Conservation (phyloP, 2,329 filamentous ascomycete species). For the Diaporthe humulicola region DNA sequence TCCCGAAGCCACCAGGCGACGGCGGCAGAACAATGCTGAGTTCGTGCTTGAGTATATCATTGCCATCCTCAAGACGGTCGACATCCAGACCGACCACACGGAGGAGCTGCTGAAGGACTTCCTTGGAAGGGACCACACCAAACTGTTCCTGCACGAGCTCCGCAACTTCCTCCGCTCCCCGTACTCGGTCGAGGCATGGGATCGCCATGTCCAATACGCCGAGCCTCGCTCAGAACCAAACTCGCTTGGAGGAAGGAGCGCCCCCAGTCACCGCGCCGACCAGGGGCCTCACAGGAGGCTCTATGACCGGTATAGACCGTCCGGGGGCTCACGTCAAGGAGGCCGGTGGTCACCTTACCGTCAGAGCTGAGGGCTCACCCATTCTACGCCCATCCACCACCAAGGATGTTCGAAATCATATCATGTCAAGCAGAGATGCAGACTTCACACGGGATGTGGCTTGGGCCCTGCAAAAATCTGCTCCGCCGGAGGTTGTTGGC, state of each 20-base stretch:
- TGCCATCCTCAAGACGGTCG: slow-evolving; percentile 84
- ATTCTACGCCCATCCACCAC: background rate
- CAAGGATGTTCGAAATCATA: background rate
- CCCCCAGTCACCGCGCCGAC: background rate
- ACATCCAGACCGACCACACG: slow-evolving; percentile 83
- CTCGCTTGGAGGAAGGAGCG: background rate
- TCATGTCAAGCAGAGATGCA: background rate
- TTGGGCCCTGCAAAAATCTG: background rate
- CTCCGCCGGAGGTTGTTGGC: background rate
- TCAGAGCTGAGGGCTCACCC: background rate
- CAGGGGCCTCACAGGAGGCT: slow-evolving; percentile 25
- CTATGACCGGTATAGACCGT: slow-evolving; percentile 34
- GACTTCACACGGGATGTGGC: background rate
- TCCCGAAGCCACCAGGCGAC: slow-evolving; percentile 44
- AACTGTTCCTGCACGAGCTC: slow-evolving; percentile 87
- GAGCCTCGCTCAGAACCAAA: slow-evolving; percentile 17
- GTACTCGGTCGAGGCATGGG: slow-evolving; percentile 81
- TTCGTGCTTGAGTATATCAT: slow-evolving; percentile 90
- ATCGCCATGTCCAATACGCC: slow-evolving; percentile 80
- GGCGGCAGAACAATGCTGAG: slow-evolving; percentile 75
- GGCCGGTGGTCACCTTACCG: slow-evolving; percentile 30
- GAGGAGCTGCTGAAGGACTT: slow-evolving; percentile 85
- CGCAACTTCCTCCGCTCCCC: slow-evolving; percentile 87
- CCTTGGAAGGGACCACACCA: slow-evolving; percentile 79
- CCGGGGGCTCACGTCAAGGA: background rate